These are phyloP conservation scores for Hypoxylon sp. DNA, from an alignment of 2,329 filamentous ascomycete species.

Conservation along the genomic window DNA sequence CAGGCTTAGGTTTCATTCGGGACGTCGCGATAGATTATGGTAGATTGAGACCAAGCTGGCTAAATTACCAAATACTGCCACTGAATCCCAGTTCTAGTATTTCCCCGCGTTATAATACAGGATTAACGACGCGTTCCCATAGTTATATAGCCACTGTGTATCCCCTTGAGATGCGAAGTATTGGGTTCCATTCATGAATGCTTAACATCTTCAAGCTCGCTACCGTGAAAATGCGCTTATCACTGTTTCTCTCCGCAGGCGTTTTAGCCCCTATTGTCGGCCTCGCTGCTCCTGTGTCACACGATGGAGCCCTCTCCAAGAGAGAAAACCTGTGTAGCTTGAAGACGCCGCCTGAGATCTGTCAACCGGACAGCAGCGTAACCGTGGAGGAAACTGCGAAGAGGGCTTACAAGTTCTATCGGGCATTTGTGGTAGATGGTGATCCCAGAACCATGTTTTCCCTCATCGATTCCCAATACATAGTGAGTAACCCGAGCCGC, in stretches of 20 bases:
- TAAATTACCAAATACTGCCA: conserved; percentile 42
- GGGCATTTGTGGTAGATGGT: conserved; percentile 57
- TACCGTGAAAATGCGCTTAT: conserved; percentile 50
- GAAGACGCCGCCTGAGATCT: conserved; percentile 53
- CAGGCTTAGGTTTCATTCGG: conserved; percentile 46
- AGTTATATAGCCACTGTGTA: conserved; percentile 28
- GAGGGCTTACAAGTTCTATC: conserved; percentile 58
- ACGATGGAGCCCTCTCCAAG: conserved; percentile 44
- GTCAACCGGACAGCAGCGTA: conserved; percentile 52
- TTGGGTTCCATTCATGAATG: background rate
- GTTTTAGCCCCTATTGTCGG: conserved; percentile 48
- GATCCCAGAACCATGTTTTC: conserved; percentile 58
- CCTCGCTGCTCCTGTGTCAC: conserved; percentile 48
- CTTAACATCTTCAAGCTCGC: conserved; percentile 6
- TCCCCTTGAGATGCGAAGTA: conserved; percentile 12
- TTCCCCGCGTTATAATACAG: conserved; percentile 46
- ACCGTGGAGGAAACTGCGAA: conserved; percentile 56
- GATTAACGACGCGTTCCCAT: background rate
- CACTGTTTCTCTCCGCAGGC: conserved; percentile 45
- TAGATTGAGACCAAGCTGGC: conserved; percentile 45
- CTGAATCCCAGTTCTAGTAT: conserved; percentile 33
- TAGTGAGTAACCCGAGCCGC: conserved; percentile 46
- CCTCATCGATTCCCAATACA: conserved; percentile 55
- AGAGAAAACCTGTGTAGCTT: conserved; percentile 57
- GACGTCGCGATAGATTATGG: conserved; percentile 42